A percentile compares a stretch with the other conserved stretches of the same genome.
Evolutionary conservation across 2,329 filamentous ascomycete genomes (phyloP).

Genomic region (Colletotrichum lindemuthianum): DNA sequence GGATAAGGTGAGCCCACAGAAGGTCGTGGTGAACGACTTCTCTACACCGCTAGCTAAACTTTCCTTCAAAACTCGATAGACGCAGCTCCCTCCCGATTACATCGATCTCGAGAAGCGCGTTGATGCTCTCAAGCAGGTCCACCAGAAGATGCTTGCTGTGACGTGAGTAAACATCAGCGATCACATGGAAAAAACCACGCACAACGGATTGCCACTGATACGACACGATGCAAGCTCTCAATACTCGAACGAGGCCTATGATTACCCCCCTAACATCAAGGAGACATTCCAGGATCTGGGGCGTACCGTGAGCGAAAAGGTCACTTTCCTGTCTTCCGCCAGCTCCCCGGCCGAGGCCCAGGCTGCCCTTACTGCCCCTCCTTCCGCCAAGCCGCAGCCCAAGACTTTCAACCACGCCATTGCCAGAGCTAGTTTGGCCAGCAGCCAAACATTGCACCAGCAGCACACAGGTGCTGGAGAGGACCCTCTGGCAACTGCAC

Average conservation of each 20-base stretch:
- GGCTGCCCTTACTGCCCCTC: slow-evolving; percentile 89
- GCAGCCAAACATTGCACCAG: slow-evolving; percentile 87
- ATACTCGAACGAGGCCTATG: slow-evolving; percentile 88
- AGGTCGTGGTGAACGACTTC: not conserved
- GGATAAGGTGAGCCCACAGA: slow-evolving; percentile 75
- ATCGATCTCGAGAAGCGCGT: slow-evolving; percentile 98
- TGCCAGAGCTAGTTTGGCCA: slow-evolving; percentile 86
- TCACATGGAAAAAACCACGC: not conserved
- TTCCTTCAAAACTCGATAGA: slow-evolving; percentile 63
- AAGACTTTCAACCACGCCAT: slow-evolving; percentile 99
- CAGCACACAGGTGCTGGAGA: slow-evolving; percentile 82
- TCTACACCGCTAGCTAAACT: slow-evolving; percentile 16
- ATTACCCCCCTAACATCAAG: slow-evolving; percentile 97
- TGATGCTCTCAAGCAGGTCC: slow-evolving; percentile 95
- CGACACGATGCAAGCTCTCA: slow-evolving; percentile 71
- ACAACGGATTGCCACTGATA: slow-evolving; percentile 37
- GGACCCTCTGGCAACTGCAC: slow-evolving; percentile 88
- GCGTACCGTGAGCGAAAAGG: slow-evolving; percentile 95
- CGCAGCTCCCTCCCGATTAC: slow-evolving; percentile 95
- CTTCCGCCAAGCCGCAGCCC: slow-evolving; percentile 91
- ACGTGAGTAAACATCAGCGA: slow-evolving; percentile 71
- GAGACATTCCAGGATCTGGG: slow-evolving; percentile 97
- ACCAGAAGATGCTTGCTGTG: slow-evolving; percentile 96
- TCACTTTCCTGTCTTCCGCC: slow-evolving; percentile 86
- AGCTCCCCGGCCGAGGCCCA: slow-evolving; percentile 91